A percentile compares a stretch with the other conserved stretches of the same genome.
Conservation (phyloP, 2,329 filamentous ascomycete species). For the Diaporthe ilicicola region DNA sequence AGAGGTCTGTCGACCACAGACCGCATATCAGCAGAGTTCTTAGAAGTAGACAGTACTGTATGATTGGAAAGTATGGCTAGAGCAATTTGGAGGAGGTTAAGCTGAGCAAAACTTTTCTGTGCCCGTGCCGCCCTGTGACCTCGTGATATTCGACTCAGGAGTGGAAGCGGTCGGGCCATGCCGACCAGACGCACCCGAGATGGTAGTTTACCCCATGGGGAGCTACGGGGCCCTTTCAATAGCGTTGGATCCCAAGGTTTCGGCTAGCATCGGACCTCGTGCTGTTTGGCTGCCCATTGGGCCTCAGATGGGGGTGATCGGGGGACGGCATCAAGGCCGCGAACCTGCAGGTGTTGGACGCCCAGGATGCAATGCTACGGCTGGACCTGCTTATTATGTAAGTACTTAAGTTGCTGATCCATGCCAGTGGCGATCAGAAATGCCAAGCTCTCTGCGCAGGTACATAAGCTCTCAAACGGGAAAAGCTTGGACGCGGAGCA, state of each 20-base stretch:
- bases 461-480: neutral
- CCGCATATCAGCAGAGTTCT: neutral
- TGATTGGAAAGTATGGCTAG: neutral
- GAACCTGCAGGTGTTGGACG: conserved; percentile 9
- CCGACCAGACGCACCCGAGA: neutral
- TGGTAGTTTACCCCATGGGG: conserved; percentile 21
- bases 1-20: neutral
- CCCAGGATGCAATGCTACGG: neutral
- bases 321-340: neutral
- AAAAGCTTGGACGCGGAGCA: neutral
- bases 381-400: neutral
- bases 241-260: conserved; percentile 15
- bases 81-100: neutral
- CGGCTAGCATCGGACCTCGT: conserved; percentile 17
- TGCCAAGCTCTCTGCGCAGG: neutral
- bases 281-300: neutral
- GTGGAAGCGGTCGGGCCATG: conserved; percentile 5
- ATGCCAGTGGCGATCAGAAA: conserved; percentile 4
- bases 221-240: neutral
- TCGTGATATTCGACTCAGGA: conserved; percentile 6
- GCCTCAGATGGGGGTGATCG: neutral
- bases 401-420: too few species aligned
- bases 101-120: neutral
- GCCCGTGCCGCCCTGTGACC: neutral
- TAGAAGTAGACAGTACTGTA: neutral